phyloP scores from a whole-genome alignment of 805 yeast species.

The Saturnispora silvae region DNA sequence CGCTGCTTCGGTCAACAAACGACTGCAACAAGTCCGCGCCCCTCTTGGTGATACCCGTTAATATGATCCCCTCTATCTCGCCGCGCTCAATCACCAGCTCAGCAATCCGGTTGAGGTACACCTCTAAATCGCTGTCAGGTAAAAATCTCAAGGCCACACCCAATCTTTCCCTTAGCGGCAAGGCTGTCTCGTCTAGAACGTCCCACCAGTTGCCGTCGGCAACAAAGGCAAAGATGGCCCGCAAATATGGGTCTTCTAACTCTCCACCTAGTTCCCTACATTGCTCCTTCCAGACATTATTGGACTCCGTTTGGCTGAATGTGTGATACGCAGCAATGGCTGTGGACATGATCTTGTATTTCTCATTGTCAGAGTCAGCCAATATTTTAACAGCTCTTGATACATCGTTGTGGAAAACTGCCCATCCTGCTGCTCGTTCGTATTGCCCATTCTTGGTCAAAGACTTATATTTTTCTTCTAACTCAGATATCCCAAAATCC shows the following conservation, averaged over 20 bases:
- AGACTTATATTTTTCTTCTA: constrained; percentile 54
- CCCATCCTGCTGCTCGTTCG: constrained; percentile 97
- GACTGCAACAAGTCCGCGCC: constrained; percentile 76
- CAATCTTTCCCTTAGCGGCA: constrained; percentile 77
- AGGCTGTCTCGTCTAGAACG: constrained; percentile 78
- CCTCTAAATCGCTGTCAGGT: constrained; percentile 65
- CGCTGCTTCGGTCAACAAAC: constrained; percentile 80
- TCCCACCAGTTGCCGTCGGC: constrained; percentile 97
- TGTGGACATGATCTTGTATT: constrained; percentile 72
- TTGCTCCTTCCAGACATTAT: constrained; percentile 86
- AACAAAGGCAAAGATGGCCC: constrained; percentile 88
- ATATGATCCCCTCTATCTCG: constrained; percentile 79
- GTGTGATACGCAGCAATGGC: constrained; percentile 88
- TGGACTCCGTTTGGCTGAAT: constrained; percentile 43
- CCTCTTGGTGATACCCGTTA: constrained; percentile 85
- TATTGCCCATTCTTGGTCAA: constrained; percentile 49
- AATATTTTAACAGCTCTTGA: constrained; percentile 71
- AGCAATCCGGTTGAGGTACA: constrained; percentile 60
- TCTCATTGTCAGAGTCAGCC: constrained; percentile 59
- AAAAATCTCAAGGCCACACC: constrained; percentile 86
- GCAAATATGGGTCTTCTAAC: constrained; percentile 74
- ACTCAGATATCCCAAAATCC: constrained; percentile 68
- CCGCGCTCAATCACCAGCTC: constrained; percentile 66
- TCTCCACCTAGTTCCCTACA: constrained; percentile 85
- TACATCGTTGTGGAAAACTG: constrained; percentile 86